These are phyloP conservation scores for Candida manassasensis DNA, from an alignment of 805 yeast genomes.

Conservation along the genomic window DNA sequence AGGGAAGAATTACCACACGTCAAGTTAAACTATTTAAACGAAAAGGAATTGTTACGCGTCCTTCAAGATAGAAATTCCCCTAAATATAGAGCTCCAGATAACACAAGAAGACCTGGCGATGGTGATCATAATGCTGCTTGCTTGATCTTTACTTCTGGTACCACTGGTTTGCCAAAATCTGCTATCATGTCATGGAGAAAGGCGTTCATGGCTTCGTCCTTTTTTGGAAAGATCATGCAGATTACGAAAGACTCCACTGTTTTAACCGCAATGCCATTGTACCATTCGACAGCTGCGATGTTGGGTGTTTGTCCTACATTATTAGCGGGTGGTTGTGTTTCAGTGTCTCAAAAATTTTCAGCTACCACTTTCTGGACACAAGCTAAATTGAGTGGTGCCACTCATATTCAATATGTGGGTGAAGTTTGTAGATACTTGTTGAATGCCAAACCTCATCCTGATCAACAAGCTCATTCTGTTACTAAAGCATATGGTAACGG, in stretches of 20 bases:
- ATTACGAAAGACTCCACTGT: slow-evolving; percentile 52
- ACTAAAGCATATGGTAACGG: slow-evolving; percentile 87
- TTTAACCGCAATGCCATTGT: slow-evolving; percentile 91
- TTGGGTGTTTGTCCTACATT: slow-evolving; percentile 73
- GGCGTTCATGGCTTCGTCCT: slow-evolving; percentile 60
- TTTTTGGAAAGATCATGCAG: slow-evolving; percentile 68
- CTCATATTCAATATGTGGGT: slow-evolving; percentile 90
- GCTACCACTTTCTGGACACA: slow-evolving; percentile 88
- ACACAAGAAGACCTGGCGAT: slow-evolving; percentile 54
- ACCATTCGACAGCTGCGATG: slow-evolving; percentile 91
- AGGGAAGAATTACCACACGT: slow-evolving; percentile 32
- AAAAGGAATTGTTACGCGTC: slow-evolving; percentile 42
- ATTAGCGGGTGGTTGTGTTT: slow-evolving; percentile 65
- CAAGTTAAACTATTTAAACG: slow-evolving; percentile 47
- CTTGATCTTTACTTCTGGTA: slow-evolving; percentile 87
- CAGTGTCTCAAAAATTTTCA: slow-evolving; percentile 77
- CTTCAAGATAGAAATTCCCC: slow-evolving; percentile 38
- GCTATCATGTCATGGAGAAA: slow-evolving; percentile 93
- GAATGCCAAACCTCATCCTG: slow-evolving; percentile 60
- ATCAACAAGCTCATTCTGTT: slow-evolving; percentile 58
- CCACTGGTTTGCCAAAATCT: slow-evolving; percentile 92
- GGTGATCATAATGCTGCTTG: slow-evolving; percentile 60
- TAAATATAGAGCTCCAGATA: slow-evolving; percentile 50
- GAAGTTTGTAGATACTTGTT: slow-evolving; percentile 86
- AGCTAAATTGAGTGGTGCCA: slow-evolving; percentile 62